Evolutionary conservation across 2,329 filamentous ascomycete genomes (phyloP), one percentile per base, ranked within the genome.

Genomic region (Pseudocercospora macadamiae): DNA sequence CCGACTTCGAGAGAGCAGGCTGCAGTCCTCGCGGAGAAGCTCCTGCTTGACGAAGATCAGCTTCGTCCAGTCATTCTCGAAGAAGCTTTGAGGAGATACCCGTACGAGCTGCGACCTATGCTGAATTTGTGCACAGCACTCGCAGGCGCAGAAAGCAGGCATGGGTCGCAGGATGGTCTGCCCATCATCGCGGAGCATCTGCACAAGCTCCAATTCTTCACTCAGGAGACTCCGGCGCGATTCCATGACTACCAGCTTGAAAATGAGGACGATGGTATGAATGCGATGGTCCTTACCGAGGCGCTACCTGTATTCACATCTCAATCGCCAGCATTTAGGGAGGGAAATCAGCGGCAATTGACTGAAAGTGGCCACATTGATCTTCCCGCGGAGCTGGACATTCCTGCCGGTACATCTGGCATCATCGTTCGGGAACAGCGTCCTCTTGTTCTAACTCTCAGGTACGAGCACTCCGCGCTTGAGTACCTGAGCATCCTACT

Each of bases 201-300:
- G 10, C 84, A 87, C 57, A 82, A 81, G 57, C 88, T 92, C 54
- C 83, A 86, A 1, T 88, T 85, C 5, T 85, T 97, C 55, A 96
- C 93, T 25, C 88, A 96, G 65, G 80, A 83, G 10, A 81, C 96
- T n/a, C 88, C 90, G 0, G 76, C 82, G 0, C 76, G 83, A 28
- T 96, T 96, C 71, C 82, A 83, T 39, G 85, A 84, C 32, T 97
- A 96, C 67, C 84, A 88, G 61, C 85, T 93, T 10, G 86, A 89
- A 36, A 86, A 89, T 54, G 93, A 97, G 74, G 91, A 96, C 64
- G 90, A 95, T 59, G 93, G 95, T 65, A 86, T 85, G 23, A 95
- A 96, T 67, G 86, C 85, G 16, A 89, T 97, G 60, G 82, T 84
- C 60, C 82, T 97, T 3, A 78, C 82, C 1, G 79, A 82, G 44